Percentiles rank a stretch among this genome's conserved stretches.
phyloP scores from a whole-genome alignment of 1,139 yeast genomes.

The Suhomyces atakaporum region DNA sequence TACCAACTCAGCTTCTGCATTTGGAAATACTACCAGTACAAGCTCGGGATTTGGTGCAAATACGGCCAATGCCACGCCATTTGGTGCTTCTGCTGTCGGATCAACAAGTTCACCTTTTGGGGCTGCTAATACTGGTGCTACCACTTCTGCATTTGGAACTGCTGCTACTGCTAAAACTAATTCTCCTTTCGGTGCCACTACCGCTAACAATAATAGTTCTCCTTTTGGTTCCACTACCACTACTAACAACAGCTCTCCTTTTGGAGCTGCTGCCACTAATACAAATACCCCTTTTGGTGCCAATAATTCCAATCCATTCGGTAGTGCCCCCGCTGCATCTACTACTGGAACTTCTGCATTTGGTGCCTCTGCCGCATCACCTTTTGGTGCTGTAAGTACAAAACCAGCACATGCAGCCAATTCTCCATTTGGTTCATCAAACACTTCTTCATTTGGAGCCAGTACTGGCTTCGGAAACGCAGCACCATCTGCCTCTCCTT shows the following conservation, averaged over 20 bases:
- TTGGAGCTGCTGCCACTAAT: constrained; percentile 5
- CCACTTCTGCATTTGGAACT: too few species aligned
- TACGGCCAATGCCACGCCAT: too few species aligned
- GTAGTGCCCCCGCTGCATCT: constrained; percentile 7
- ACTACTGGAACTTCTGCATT: constrained; percentile 8
- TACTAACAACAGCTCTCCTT: constrained; percentile 5
- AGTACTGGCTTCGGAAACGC: too few species aligned
- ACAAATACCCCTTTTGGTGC: constrained; percentile 15
- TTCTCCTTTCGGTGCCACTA: too few species aligned
- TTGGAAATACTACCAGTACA: too few species aligned
- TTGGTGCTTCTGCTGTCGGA: too few species aligned
- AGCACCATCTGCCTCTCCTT: too few species aligned
- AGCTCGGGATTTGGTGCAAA: too few species aligned
- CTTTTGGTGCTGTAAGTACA: not conserved
- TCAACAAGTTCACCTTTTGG: too few species aligned
- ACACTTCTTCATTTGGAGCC: not conserved
- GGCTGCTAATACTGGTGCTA: too few species aligned
- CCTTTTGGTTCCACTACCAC: constrained; percentile 13
- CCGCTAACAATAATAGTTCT: too few species aligned
- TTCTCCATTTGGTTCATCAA: not conserved
- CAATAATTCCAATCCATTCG: not conserved
- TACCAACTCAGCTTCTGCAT: constrained; percentile 3
- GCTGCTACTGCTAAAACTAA: too few species aligned
- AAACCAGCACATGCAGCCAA: not conserved
- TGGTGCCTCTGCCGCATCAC: constrained; percentile 10